Evolutionary conservation across 805 yeast species (phyloP).

Genomic region (Pichia nakasei): DNA sequence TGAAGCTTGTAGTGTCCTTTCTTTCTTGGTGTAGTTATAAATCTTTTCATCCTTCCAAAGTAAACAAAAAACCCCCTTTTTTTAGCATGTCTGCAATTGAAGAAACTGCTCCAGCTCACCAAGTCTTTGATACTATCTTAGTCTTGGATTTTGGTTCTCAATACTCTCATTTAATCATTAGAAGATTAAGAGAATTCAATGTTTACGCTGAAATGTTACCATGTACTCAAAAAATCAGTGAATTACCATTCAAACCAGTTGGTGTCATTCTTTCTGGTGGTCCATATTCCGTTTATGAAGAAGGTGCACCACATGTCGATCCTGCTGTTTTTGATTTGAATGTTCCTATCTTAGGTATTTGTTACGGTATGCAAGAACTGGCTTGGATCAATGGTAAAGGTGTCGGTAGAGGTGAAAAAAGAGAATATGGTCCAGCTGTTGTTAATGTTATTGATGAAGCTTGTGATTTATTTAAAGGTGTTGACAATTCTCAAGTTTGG

Average conservation of each 20-base stretch:
- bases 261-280: constrained; percentile 96
- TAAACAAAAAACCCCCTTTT: no score
- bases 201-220: constrained; percentile 99
- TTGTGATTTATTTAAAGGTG: constrained; percentile 74
- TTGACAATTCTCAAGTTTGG: constrained; percentile 95
- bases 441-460: constrained; percentile 67
- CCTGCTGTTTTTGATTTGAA: constrained; percentile 81
- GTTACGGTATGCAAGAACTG: constrained; percentile 98
- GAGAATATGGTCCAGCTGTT: constrained; percentile 97
- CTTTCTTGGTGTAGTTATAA: no score
- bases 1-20: no score
- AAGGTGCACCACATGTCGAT: constrained; percentile 96
- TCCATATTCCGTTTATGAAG: constrained; percentile 94
- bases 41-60: no score
- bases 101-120: constrained; percentile 53
- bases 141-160: constrained; percentile 98
- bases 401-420: constrained; percentile 92
- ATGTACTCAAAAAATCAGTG: constrained; percentile 94
- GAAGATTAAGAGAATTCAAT: constrained; percentile 96
- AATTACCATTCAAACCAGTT: constrained; percentile 87
- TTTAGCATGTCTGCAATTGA: constrained; percentile 12
- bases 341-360: constrained; percentile 94
- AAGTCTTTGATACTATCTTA: constrained; percentile 90
- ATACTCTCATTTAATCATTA: constrained; percentile 91
- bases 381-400: constrained; percentile 96